These are phyloP conservation scores for Pichia inconspicua DNA, from an alignment of 1,139 yeast genomes.

Conservation along the genomic window DNA sequence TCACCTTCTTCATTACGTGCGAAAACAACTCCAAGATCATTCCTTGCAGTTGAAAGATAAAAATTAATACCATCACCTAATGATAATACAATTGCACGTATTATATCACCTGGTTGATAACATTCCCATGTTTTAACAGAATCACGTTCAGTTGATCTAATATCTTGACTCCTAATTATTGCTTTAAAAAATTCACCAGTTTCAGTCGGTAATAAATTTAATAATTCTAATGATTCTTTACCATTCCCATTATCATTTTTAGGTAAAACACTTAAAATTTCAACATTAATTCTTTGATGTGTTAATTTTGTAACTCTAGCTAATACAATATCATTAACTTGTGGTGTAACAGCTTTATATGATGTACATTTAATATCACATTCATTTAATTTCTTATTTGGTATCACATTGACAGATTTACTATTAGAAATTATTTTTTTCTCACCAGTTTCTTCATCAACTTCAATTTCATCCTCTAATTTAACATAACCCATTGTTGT, in stretches of 20 bases:
- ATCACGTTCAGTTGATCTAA: constrained; percentile 86
- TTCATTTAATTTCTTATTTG: constrained; percentile 20
- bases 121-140: constrained; percentile 70
- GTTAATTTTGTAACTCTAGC: constrained; percentile 65
- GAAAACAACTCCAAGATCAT: constrained; percentile 89
- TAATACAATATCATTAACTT: constrained; percentile 77
- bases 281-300: constrained; percentile 67
- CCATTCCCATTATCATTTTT: constrained; percentile 29
- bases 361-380: constrained; percentile 14
- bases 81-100: constrained; percentile 73
- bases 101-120: constrained; percentile 88
- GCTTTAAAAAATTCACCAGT: constrained; percentile 91
- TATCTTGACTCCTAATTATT: constrained; percentile 77
- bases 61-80: constrained; percentile 92
- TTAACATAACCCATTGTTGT: constrained; percentile 57
- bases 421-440: constrained; percentile 14
- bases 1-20: constrained; percentile 76
- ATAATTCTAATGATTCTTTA: constrained; percentile 42
- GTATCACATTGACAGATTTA: constrained; percentile 18
- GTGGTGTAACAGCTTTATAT: constrained; percentile 55
- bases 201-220: constrained; percentile 50
- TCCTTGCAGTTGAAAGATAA: constrained; percentile 80
- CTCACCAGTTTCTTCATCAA: constrained; percentile 17
- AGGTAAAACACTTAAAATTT: constrained; percentile 56
- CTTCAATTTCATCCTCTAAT: constrained; percentile 18